A percentile compares a stretch with the other conserved stretches of the same genome.
phyloP scores from a whole-genome alignment of 2,329 filamentous ascomycete species.

The Paraphaeosphaeria minitans region DNA sequence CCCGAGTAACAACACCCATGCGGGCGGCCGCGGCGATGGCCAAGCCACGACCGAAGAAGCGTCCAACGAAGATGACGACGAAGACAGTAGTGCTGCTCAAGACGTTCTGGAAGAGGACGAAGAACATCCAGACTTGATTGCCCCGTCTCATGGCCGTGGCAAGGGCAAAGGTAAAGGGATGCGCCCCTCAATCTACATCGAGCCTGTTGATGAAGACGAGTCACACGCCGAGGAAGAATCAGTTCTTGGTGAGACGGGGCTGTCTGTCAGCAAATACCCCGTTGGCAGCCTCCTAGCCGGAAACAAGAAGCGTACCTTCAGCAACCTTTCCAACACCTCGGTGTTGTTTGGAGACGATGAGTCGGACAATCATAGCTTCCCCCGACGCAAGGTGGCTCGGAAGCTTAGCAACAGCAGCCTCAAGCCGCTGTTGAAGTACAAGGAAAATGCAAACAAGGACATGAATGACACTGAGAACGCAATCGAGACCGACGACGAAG shows the following conservation, averaged over 20 bases:
- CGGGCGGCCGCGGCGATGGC: constrained; percentile 30
- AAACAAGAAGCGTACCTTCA: constrained; percentile 48
- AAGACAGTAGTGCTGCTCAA: constrained; percentile 39
- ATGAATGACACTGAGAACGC: constrained; percentile 39
- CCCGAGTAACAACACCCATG: constrained; percentile 27
- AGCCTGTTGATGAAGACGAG: constrained; percentile 38
- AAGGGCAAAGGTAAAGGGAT: constrained; percentile 44
- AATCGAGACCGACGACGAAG: constrained; percentile 50
- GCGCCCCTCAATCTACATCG: constrained; percentile 43
- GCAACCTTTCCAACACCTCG: constrained; percentile 47
- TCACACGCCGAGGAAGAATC: constrained; percentile 39
- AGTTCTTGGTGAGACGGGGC: constrained; percentile 36
- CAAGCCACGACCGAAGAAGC: constrained; percentile 36
- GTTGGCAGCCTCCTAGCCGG: constrained; percentile 34
- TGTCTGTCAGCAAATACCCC: constrained; percentile 34
- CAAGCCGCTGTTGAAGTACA: constrained; percentile 45
- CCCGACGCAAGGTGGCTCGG: constrained; percentile 45
- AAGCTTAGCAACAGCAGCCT: constrained; percentile 41
- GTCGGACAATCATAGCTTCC: constrained; percentile 39
- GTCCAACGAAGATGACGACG: constrained; percentile 42
- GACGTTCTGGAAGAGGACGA: constrained; percentile 43
- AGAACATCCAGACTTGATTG: constrained; percentile 38
- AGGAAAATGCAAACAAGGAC: constrained; percentile 28
- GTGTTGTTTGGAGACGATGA: constrained; percentile 44
- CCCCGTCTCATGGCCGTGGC: constrained; percentile 42